Percentiles rank a stretch among this genome's conserved stretches.
These are phyloP conservation scores for Nemania sp. DNA, from an alignment of 2,329 filamentous ascomycete species.

Conservation along the genomic window DNA sequence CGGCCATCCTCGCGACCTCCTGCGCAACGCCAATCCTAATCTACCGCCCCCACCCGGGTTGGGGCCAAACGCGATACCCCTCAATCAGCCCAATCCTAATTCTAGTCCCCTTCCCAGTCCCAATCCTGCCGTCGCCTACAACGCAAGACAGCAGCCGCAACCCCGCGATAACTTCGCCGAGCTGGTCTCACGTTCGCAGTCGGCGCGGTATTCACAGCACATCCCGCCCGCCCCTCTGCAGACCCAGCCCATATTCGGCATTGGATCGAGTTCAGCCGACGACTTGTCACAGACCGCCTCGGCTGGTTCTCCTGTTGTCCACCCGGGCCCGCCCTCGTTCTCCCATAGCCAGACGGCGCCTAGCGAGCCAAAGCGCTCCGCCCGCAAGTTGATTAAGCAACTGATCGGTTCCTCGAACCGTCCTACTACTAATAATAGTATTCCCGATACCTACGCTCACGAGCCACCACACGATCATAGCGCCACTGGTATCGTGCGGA, in stretches of 20 bases:
- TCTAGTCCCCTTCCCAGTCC: conserved; percentile 31
- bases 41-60: conserved; percentile 31
- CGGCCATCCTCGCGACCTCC: conserved; percentile 34
- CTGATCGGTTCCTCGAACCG: conserved; percentile 49
- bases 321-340: conserved; percentile 27
- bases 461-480: conserved; percentile 51
- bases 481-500: conserved; percentile 52
- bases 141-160: conserved; percentile 24
- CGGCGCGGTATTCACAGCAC: conserved; percentile 50
- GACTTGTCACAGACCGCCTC: conserved; percentile 43
- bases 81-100: conserved; percentile 44
- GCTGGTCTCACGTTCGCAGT: conserved; percentile 55
- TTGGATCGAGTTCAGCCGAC: conserved; percentile 47
- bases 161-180: conserved; percentile 51
- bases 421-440: too few species aligned
- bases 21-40: conserved; percentile 34
- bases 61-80: conserved; percentile 39
- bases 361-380: conserved; percentile 52
- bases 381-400: conserved; percentile 58
- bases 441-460: conserved; percentile 36
- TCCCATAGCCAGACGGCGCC: conserved; percentile 35
- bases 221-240: conserved; percentile 41
- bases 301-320: conserved; percentile 32
- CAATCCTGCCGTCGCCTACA: conserved; percentile 23
- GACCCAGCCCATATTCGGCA: conserved; percentile 41